Percentiles rank a stretch among this genome's conserved stretches.
Evolutionary conservation across 768 basidiomycete genomes (phyloP).

Genomic region (Neoboletus subvelutipes): DNA sequence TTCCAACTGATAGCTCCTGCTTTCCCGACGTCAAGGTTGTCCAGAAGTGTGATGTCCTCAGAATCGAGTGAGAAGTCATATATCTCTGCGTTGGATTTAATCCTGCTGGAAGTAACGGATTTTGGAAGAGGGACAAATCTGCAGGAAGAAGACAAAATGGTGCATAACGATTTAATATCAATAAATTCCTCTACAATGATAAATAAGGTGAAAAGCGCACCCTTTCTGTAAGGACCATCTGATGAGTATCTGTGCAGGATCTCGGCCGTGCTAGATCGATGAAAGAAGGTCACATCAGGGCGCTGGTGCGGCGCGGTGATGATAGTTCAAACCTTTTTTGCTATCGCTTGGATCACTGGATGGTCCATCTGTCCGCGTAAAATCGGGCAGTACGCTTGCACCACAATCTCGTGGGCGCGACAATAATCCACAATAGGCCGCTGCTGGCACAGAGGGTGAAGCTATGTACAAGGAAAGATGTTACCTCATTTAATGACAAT

Average conservation of each 20-base stretch:
- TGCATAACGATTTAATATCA: background rate
- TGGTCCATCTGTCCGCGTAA: slow-evolving; percentile 57
- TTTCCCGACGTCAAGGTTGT: slow-evolving; percentile 70
- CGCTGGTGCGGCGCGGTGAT: slow-evolving; percentile 2
- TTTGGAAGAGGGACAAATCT: slow-evolving; percentile 86
- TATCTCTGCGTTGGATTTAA: slow-evolving; percentile 69
- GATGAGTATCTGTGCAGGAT: slow-evolving; percentile 77
- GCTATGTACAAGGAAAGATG: slow-evolving; percentile 37
- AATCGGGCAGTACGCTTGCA: slow-evolving; percentile 79
- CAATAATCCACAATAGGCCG: slow-evolving; percentile 77
- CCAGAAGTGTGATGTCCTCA: slow-evolving; percentile 65
- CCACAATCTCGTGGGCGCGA: slow-evolving; percentile 52
- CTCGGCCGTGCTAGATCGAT: slow-evolving; percentile 48
- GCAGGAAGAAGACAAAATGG: background rate
- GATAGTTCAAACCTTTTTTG: slow-evolving; percentile 51
- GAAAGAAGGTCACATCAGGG: slow-evolving; percentile 4
- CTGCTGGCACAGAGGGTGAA: slow-evolving; percentile 85
- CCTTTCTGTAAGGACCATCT: slow-evolving; percentile 89
- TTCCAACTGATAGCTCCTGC: slow-evolving; percentile 83
- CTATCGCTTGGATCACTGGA: slow-evolving; percentile 50
- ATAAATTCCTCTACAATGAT: background rate
- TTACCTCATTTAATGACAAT: slow-evolving; percentile 4
- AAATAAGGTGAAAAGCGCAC: slow-evolving; percentile 40
- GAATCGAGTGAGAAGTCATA: slow-evolving; percentile 70
- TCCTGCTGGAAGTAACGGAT: slow-evolving; percentile 66